Percentiles rank a stretch among this genome's conserved stretches.
Conservation (phyloP, 2,329 filamentous ascomycete species). For the Pestalotiopsis sp. region DNA sequence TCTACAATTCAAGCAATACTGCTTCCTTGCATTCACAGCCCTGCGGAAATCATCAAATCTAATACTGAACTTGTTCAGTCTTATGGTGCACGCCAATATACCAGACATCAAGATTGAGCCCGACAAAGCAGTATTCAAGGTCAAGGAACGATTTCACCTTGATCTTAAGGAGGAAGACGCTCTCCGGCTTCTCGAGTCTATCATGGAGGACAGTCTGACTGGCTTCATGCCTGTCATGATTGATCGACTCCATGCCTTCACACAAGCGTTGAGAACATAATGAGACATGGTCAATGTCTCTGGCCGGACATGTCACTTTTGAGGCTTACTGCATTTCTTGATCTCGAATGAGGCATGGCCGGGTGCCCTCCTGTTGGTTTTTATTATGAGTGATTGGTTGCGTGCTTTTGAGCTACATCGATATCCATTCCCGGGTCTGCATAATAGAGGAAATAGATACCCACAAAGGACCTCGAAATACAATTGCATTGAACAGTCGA, state of each 20-base stretch:
- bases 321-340: no score
- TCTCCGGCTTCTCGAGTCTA: conserved; percentile 80
- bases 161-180: conserved; percentile 93
- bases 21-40: conserved; percentile 91
- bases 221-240: conserved; percentile 93
- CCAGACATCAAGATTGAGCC: conserved; percentile 91
- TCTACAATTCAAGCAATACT: conserved; percentile 89
- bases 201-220: conserved; percentile 89
- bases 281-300: background rate
- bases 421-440: no score
- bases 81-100: conserved; percentile 98
- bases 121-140: conserved; percentile 92
- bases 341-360: no score
- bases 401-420: no score
- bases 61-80: conserved; percentile 90
- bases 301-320: no score
- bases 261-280: conserved; percentile 85
- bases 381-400: no score
- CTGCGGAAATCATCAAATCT: conserved; percentile 87
- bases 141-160: conserved; percentile 90
- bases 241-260: conserved; percentile 90
- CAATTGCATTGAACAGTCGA: no score
- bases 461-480: no score
- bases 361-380: no score
- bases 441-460: no score